Evolutionary conservation across 2,329 filamentous ascomycete species (phyloP).

Genomic region (Cryphonectria radicalis): DNA sequence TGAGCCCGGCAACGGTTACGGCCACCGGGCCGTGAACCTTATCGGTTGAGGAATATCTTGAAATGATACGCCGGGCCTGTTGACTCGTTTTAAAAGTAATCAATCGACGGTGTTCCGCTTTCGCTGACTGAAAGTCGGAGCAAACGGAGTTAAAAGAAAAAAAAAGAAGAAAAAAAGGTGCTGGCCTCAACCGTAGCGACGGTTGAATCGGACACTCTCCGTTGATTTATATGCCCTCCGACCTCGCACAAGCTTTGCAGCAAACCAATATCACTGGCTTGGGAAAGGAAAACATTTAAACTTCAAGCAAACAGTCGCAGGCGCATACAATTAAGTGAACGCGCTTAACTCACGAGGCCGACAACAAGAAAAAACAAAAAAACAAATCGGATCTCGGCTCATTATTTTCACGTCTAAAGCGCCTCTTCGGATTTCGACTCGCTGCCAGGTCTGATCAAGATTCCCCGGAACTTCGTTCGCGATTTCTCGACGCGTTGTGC

Average conservation of each 20-base stretch:
- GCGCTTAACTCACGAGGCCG: neutral
- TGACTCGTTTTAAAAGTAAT: neutral
- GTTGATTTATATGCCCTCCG: neutral
- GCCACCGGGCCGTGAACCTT: neutral
- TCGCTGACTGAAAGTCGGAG: neutral
- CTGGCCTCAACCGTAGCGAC: neutral
- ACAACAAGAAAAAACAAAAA: neutral
- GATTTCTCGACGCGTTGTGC: neutral
- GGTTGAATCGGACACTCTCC: neutral
- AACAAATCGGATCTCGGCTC: neutral
- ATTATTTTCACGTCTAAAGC: neutral
- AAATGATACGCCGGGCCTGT: neutral
- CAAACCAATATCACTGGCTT: neutral
- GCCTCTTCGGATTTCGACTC: neutral
- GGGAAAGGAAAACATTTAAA: neutral
- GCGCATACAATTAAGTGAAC: neutral
- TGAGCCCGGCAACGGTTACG: neutral
- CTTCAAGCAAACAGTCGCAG: neutral
- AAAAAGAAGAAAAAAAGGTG: neutral
- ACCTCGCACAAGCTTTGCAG: neutral
- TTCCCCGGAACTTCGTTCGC: neutral
- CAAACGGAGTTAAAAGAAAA: neutral
- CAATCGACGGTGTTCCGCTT: neutral
- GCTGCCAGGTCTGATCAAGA: neutral
- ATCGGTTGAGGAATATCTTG: neutral